Percentiles rank a stretch among this genome's conserved stretches.
Conservation (phyloP, 139 green algal genomes). For the Monoraphidium neglectum region DNA sequence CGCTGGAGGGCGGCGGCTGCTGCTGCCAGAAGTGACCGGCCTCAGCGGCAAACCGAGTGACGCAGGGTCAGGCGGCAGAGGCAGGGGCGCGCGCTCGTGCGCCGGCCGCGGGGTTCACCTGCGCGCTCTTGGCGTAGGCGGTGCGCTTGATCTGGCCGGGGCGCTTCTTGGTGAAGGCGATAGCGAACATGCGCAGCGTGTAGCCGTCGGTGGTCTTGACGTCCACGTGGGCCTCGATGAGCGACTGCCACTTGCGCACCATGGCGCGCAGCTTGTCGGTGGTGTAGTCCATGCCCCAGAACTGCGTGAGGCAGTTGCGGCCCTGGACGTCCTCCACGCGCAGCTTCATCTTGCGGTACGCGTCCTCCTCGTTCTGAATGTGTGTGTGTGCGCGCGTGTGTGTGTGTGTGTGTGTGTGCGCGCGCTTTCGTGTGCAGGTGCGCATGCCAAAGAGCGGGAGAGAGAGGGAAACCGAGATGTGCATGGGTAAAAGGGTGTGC, state of each 20-base stretch:
- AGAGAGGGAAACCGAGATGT: no score
- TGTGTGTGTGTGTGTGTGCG: no score
- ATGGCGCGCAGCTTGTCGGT: slow-evolving; percentile 99
- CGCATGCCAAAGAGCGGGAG: no score
- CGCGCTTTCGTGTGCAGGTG: no score
- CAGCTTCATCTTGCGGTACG: slow-evolving; percentile 97
- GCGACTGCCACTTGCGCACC: slow-evolving; percentile 99
- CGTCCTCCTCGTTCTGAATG: slow-evolving; percentile 96
- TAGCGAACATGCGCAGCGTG: slow-evolving; percentile 96
- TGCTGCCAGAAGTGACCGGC: no score
- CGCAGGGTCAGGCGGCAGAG: no score
- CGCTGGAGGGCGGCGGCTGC: no score
- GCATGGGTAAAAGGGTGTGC: no score
- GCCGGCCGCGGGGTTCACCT: slow-evolving; percentile 35
- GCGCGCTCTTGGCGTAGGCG: slow-evolving; percentile 90
- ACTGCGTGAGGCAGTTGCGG: slow-evolving; percentile 97
- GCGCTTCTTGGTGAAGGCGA: slow-evolving; percentile 98
- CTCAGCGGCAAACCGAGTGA: no score
- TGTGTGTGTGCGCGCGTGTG: background rate
- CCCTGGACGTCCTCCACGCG: slow-evolving; percentile 96
- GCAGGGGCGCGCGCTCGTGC: no score
- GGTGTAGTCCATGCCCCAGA: slow-evolving; percentile 99
- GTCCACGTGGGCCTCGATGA: slow-evolving; percentile 98
- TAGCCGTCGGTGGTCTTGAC: slow-evolving; percentile 99
- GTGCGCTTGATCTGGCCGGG: slow-evolving; percentile 93